Evolutionary conservation across 345 rosid genomes (phyloP).

Genomic region (Arabidopsis suecica): DNA sequence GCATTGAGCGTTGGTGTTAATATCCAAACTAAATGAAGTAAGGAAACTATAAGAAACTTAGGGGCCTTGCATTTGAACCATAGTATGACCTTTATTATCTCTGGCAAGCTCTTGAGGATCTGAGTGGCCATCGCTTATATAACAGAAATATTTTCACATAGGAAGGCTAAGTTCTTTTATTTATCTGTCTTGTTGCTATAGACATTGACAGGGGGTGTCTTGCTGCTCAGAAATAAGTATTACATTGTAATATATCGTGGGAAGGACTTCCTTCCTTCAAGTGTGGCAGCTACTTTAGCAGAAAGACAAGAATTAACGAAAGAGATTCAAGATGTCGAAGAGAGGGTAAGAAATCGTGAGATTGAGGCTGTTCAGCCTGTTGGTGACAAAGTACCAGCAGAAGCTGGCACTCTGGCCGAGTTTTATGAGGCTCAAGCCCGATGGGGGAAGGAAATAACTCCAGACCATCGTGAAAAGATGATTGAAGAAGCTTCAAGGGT

Average conservation of each 20-base stretch:
- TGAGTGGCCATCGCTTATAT: conserved; percentile 15
- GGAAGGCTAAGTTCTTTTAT: conserved; percentile 25
- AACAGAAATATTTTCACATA: not conserved
- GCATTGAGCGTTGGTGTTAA: conserved; percentile 7
- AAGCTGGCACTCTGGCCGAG: conserved; percentile 94
- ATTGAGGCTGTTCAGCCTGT: conserved; percentile 57
- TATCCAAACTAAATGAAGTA: not conserved
- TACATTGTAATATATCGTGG: conserved; percentile 95
- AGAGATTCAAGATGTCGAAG: conserved; percentile 85
- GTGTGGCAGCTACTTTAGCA: conserved; percentile 81
- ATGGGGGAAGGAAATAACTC: conserved; percentile 85
- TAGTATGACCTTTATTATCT: conserved; percentile 12
- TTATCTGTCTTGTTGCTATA: conserved; percentile 44
- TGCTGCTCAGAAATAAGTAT: conserved; percentile 93
- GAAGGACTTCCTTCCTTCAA: conserved; percentile 92
- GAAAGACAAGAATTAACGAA: conserved; percentile 82
- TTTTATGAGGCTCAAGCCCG: conserved; percentile 96
- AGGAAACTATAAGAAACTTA: conserved; percentile 5
- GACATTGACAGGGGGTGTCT: conserved; percentile 88
- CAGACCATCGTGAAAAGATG: conserved; percentile 87
- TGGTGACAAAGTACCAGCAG: conserved; percentile 60
- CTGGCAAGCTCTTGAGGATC: not conserved
- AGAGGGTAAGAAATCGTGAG: conserved; percentile 61
- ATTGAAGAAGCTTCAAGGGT: conserved; percentile 83
- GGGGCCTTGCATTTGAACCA: conserved; percentile 5